Evolutionary conservation across 352 stramenopile genomes (phyloP), one percentile per base, ranked within the genome.

Genomic region (Globisporangium acanthophoron): DNA sequence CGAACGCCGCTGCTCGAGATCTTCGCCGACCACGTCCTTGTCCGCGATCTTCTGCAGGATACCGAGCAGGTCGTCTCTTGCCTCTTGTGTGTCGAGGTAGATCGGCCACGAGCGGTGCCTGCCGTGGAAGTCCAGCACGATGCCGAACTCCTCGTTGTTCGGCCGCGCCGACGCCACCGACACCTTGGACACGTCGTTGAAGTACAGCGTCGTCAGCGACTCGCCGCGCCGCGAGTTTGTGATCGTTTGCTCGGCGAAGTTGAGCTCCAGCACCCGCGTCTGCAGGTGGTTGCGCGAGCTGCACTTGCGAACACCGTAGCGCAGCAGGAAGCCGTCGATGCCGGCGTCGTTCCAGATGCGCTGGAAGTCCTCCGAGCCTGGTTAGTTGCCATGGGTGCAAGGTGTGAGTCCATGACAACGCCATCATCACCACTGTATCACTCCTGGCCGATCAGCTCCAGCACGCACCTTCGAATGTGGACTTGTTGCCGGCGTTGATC

Each of bases 171-270:
- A 76, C 15, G 69, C 78, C 31, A 65, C 54, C 1, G 73, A 76
- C 21, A 88, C 78, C 3, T 64, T 60, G 4, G 66, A 58, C 50
- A 94, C 70, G 40, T 92, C 78, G 3, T 76, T 81, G 52, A 94
- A 94, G 54, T 86, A 73, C 33, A 91, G 69, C 18, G 80, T 88
- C 13, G 77, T 89, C 20, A 94, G 65, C 6, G 82, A 88, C 43
- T 94, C 83, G 9, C 85, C 83, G 46, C 85, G 76, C 7, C 83
- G 79, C 13, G 82, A 89, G 55, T 88, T 89, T 8, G 74, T 88
- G 59, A 94, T 81, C 0, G 81, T 90, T 57, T 92, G 80, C 40
- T 94, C 85, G 9, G 84, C 84, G 69, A 94, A 94, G 46, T 94
- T 94, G 20, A 94, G 66, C 58, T 94, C 85, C 8, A 94, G 69